Conservation (phyloP, 805 yeast genomes). For the Nakazawaea anatomiae region DNA sequence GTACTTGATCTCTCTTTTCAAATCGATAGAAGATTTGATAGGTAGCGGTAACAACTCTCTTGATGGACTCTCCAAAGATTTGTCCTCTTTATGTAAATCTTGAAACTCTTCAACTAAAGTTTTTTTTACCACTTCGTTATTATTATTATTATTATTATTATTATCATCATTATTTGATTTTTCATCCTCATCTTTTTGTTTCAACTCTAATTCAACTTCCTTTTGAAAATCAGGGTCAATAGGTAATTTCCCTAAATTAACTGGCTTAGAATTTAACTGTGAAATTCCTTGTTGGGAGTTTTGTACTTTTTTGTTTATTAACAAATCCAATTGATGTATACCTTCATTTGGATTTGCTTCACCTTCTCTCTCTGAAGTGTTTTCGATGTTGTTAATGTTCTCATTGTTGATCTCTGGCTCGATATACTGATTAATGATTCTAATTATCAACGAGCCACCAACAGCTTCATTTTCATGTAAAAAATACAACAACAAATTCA, state of each 20-base stretch:
- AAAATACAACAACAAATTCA: constrained; percentile 79
- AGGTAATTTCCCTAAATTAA: constrained; percentile 80
- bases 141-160: too few relatives aligned
- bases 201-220: constrained; percentile 80
- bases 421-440: constrained; percentile 81
- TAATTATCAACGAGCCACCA: constrained; percentile 84
- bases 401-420: constrained; percentile 40
- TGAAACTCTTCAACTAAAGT: constrained; percentile 63
- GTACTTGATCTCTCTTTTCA: constrained; percentile 69
- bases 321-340: constrained; percentile 34
- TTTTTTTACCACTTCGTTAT: constrained; percentile 15
- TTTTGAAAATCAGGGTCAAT: constrained; percentile 77
- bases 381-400: constrained; percentile 17
- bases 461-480: constrained; percentile 86
- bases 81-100: constrained; percentile 47
- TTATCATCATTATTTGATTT: constrained; percentile 7
- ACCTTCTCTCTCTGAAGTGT: constrained; percentile 40
- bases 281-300: constrained; percentile 12
- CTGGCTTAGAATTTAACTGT: constrained; percentile 59
- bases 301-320: constrained; percentile 22
- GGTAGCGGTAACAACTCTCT: constrained; percentile 82
- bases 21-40: constrained; percentile 69
- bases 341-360: constrained; percentile 49
- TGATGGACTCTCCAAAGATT: constrained; percentile 61
- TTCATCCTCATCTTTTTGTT: constrained; percentile 61